Base-by-base conservation (phyloP, 2,329 filamentous ascomycete genomes). In the Dendryphion nanum region DNA sequence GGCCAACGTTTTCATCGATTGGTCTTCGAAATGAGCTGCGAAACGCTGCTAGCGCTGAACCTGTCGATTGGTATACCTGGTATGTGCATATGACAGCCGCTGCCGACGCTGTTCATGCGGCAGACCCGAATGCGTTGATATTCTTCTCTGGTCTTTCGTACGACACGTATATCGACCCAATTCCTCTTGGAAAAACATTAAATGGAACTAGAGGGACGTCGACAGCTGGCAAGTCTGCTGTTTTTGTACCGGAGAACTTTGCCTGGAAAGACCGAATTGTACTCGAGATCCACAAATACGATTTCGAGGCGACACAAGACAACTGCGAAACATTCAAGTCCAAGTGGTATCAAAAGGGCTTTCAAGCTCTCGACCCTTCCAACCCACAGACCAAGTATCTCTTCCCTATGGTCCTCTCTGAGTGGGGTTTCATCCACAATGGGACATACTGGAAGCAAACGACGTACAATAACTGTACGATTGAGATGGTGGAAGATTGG, bases 21-120 rank as follows among this genome's bases (percentile, higher is more conserved):
- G 49, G 53, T 6, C 41, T 61, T 8, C 56, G 59, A 20, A 63
- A 63, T 16, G 58, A 63, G 37, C 44, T 63, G n/a, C 50, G 59
- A 20, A 35, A 33, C 15, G 53, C 58, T 1, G 44, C 34, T 3
- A 40, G 32, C 5, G 41, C 55, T 4, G 59, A 61, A 30, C 58
- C 59, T 2, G 49, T 56, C n/a, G 59, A 63, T 8, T 63, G 59
- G 59, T 61, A 61, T 31, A 63, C 57, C 0, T 63, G 59, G 58
- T 61, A 61, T 12, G 36, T 55, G 5, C 59, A 61, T 20, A 63
- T 63, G 59, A 61, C 59, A 4, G 42, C 47, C 2, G 59, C 59
- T 2, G 59, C 57, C 12, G 38, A 59, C 13, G 55, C 55, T 3
- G 58, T 63, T 4, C 55, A 63, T 18, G 33, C 55, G 18, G 51